Evolutionary conservation across 345 rosid genomes (phyloP).

Genomic region (Eucalyptus erythrocorys): DNA sequence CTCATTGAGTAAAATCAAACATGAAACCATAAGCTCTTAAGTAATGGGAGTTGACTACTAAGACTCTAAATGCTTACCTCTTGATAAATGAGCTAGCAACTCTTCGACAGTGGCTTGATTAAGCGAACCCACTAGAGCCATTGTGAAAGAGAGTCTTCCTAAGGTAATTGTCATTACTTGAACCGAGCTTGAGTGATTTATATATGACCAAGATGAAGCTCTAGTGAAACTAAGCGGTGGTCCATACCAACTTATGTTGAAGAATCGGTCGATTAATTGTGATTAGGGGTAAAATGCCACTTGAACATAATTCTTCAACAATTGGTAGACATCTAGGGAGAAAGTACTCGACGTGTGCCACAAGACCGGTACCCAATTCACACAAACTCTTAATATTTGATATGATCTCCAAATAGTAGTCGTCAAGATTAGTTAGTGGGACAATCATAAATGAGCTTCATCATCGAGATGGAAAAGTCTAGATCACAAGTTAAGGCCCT

Average conservation of each 20-base stretch:
- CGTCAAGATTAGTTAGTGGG: background rate
- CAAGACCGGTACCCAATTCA: rapidly evolving
- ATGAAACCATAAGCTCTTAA: rapidly evolving
- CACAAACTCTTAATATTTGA: background rate
- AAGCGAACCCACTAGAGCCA: rapidly evolving
- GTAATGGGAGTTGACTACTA: background rate
- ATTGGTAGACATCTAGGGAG: no score
- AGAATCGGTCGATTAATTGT: no score
- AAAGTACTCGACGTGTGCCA: rapidly evolving
- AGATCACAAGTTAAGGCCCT: background rate
- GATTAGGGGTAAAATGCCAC: no score
- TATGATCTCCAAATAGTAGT: background rate
- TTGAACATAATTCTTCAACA: no score
- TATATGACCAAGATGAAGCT: background rate
- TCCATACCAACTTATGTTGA: rapidly evolving
- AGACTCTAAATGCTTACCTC: rapidly evolving
- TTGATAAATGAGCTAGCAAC: rapidly evolving
- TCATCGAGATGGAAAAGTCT: background rate
- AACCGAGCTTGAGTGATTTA: rapidly evolving
- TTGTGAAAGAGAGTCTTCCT: background rate
- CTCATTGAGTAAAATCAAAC: background rate
- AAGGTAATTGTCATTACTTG: background rate
- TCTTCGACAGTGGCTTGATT: background rate
- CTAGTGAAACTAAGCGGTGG: background rate
- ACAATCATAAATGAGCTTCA: background rate